A percentile compares a stretch with the other conserved stretches of the same genome.
phyloP scores from a whole-genome alignment of 192 early-diverging fungal genomes.

The Coemansia sp. region DNA sequence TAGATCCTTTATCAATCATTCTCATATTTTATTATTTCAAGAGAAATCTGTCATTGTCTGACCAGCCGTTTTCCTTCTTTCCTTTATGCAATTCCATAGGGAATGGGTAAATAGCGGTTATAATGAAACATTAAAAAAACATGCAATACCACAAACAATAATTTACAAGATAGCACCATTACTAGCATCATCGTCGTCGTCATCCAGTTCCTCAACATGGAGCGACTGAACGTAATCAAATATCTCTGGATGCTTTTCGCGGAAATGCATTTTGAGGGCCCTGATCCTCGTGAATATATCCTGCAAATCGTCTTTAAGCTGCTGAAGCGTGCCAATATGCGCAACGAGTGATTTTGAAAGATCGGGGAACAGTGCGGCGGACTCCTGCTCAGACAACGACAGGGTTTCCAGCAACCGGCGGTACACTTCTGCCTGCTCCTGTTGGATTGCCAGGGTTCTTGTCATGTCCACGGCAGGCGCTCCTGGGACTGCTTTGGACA shows the following conservation, averaged over 20 bases:
- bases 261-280: slow-evolving; percentile 37
- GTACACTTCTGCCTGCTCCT: slow-evolving; percentile 39
- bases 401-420: slow-evolving; percentile 28
- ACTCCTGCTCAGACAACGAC: slow-evolving; percentile 34
- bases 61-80: neutral
- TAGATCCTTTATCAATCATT: neutral
- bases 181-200: slow-evolving; percentile 20
- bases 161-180: neutral
- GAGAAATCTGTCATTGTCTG: neutral
- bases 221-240: slow-evolving; percentile 50
- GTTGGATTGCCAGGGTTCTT: slow-evolving; percentile 24
- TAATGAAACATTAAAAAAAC: neutral
- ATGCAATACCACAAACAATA: neutral
- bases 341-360: slow-evolving; percentile 29
- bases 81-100: neutral
- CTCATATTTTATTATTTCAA: neutral
- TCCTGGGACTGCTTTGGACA: slow-evolving; percentile 25
- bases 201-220: slow-evolving; percentile 43
- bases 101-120: neutral
- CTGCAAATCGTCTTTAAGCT: slow-evolving; percentile 45
- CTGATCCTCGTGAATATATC: slow-evolving; percentile 40
- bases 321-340: slow-evolving; percentile 25
- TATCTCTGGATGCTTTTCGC: slow-evolving; percentile 27
- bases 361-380: slow-evolving; percentile 33
- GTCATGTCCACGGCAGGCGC: slow-evolving; percentile 29